phyloP scores from a whole-genome alignment of 1,284 basidiomycete species.

The Puccinia triticina region DNA sequence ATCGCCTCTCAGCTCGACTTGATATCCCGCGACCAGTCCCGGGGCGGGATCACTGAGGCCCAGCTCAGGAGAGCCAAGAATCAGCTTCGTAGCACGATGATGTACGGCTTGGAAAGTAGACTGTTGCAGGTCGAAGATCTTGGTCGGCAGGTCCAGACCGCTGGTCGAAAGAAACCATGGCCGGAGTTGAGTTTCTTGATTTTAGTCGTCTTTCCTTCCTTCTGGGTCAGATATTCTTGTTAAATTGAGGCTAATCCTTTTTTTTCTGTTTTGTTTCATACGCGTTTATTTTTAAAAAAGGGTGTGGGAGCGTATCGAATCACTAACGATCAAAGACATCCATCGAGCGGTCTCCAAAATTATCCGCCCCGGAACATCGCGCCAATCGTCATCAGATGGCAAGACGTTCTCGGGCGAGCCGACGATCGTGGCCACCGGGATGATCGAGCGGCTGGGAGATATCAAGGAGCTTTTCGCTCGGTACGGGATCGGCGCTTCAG shows the following conservation, averaged over 20 bases:
- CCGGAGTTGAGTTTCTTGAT: constrained; percentile 34
- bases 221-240: neutral
- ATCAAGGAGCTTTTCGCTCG: constrained; percentile 28
- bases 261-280: neutral
- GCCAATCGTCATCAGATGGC: neutral
- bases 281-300: neutral
- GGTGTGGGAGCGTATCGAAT: constrained; percentile 47
- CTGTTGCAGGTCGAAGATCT: constrained; percentile 49
- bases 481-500: constrained; percentile 23
- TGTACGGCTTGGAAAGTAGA: constrained; percentile 50
- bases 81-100: constrained; percentile 45
- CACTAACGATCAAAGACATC: constrained; percentile 45
- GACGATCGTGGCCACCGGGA: constrained; percentile 44
- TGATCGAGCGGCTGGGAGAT: constrained; percentile 39
- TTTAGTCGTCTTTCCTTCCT: constrained; percentile 1
- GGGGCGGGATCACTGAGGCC: constrained; percentile 33
- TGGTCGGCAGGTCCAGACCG: constrained; percentile 45
- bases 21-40: constrained; percentile 11
- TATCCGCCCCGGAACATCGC: constrained; percentile 27
- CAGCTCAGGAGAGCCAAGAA: constrained; percentile 49
- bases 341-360: constrained; percentile 44
- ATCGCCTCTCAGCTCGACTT: constrained; percentile 37
- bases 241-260: constrained; percentile 11
- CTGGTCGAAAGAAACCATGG: constrained; percentile 49
- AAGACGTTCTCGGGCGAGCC: constrained; percentile 47